A percentile compares a stretch with the other conserved stretches of the same genome.
Conservation (phyloP, 768 basidiomycete species). For the Suillus occidentalis region DNA sequence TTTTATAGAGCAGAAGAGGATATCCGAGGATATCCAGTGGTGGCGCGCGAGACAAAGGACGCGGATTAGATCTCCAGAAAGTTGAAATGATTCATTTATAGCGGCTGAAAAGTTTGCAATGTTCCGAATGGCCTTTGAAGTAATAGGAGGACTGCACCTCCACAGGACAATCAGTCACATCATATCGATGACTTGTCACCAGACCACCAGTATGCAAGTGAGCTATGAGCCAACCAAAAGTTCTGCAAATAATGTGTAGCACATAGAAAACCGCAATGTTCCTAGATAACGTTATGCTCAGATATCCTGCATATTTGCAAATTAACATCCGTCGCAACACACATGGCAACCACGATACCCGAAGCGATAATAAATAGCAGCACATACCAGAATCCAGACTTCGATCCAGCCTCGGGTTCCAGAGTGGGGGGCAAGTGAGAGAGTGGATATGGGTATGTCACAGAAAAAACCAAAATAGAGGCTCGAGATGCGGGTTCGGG, state of each 20-base stretch:
- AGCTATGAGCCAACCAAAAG: neutral
- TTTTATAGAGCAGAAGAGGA: neutral
- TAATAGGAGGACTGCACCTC: neutral
- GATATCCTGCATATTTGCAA: neutral
- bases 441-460: neutral
- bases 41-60: neutral
- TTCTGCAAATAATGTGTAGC: neutral
- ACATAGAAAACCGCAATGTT: neutral
- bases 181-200: neutral
- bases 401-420: neutral
- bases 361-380: neutral
- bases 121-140: neutral
- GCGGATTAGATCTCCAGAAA: neutral
- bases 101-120: neutral
- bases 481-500: neutral
- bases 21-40: neutral
- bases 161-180: neutral
- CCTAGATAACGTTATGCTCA: neutral
- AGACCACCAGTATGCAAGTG: neutral
- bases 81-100: neutral
- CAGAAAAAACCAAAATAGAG: neutral
- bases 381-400: neutral
- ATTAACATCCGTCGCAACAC: neutral
- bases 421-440: neutral
- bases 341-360: neutral